Conservation (phyloP, 257 asterid genomes). For the Solanum medicagineum region DNA sequence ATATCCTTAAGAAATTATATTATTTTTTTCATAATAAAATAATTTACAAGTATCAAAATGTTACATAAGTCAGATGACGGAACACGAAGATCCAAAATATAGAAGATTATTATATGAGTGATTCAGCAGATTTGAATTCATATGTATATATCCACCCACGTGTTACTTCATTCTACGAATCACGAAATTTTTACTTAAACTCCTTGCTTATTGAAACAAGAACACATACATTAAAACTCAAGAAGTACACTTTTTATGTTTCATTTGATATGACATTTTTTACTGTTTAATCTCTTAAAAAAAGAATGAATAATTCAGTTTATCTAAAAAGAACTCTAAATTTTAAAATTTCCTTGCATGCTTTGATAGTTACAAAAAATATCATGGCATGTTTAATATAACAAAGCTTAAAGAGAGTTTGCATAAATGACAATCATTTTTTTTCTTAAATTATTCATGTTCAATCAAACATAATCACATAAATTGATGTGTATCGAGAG, state of each 20-base stretch:
- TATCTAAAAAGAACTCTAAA: neutral
- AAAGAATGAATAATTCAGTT: neutral
- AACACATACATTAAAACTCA: neutral
- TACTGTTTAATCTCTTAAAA: neutral
- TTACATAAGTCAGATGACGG: no score
- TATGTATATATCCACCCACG: no score
- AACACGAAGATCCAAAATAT: no score
- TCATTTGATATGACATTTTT: neutral
- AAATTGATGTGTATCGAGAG: neutral
- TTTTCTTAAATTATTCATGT: neutral
- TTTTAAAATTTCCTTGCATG: neutral
- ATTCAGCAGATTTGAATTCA: no score
- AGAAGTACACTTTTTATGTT: accelerated
- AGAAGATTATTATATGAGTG: no score
- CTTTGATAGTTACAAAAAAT: neutral
- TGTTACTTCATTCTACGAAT: no score
- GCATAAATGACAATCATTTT: neutral
- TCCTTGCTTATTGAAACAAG: neutral
- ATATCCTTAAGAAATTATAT: neutral
- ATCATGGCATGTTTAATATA: neutral
- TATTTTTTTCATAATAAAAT: neutral
- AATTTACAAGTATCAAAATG: neutral
- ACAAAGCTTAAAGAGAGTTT: neutral
- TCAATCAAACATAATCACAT: neutral
- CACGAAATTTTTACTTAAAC: neutral